Evolutionary conservation across 257 asterid genomes (phyloP).

Genomic region (Cordia subcordata): DNA sequence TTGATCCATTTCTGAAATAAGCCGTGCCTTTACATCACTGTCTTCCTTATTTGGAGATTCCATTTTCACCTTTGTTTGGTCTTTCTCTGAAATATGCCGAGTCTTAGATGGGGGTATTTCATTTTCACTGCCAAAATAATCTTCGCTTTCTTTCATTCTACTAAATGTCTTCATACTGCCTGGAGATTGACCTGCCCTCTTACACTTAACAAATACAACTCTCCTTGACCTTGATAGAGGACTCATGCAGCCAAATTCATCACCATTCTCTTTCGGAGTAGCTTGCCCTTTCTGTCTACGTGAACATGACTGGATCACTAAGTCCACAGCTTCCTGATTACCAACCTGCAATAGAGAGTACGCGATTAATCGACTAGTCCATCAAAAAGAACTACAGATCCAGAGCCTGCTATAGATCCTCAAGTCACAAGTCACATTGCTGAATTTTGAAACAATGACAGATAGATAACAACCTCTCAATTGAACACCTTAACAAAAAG

Average conservation of each 20-base stretch:
- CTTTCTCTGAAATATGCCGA: slow-evolving; percentile 26
- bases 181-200: slow-evolving; percentile 21
- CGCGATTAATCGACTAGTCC: not conserved
- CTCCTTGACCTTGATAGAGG: slow-evolving; percentile 38
- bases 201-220: slow-evolving; percentile 20
- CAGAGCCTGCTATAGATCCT: too few relatives aligned
- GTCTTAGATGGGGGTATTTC: slow-evolving; percentile 55
- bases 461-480: too few relatives aligned
- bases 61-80: not conserved
- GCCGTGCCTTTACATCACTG: not conserved
- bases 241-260: slow-evolving; percentile 17
- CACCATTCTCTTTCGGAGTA: slow-evolving; percentile 12
- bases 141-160: slow-evolving; percentile 29
- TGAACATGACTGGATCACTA: slow-evolving; percentile 43
- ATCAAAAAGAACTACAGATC: not conserved
- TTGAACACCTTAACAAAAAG: too few relatives aligned
- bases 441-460: too few relatives aligned
- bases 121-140: slow-evolving; percentile 29
- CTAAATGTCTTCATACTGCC: slow-evolving; percentile 16
- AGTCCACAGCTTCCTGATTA: slow-evolving; percentile 66
- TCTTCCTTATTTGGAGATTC: not conserved
- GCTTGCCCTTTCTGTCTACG: slow-evolving; percentile 20
- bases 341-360: slow-evolving; percentile 37
- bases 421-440: too few relatives aligned
- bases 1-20: not conserved